Conservation (phyloP, 2,329 filamentous ascomycete genomes). For the Fusarium sp. region DNA sequence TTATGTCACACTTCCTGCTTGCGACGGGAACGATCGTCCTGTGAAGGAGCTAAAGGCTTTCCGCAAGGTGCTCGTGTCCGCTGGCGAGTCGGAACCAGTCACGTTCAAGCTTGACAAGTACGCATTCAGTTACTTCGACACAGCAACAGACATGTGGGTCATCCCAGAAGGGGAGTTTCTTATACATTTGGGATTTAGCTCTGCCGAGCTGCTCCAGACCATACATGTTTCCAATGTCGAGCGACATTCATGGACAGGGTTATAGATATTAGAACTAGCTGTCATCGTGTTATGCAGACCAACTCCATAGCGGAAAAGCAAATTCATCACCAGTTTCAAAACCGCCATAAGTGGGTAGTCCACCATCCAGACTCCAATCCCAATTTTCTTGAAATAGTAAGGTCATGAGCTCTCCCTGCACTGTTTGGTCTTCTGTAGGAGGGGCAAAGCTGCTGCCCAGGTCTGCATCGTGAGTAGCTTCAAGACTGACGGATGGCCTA, state of each 20-base stretch:
- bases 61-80: not conserved
- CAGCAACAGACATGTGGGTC: not conserved
- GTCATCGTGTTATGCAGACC: not conserved
- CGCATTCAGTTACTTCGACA: constrained; percentile 11
- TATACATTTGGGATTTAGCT: not conserved
- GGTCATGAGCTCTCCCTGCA: not conserved
- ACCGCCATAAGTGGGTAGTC: constrained; percentile 3
- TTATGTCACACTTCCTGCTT: not conserved
- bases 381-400: not conserved
- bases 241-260: not conserved
- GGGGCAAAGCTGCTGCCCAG: accelerated
- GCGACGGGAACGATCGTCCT: not conserved
- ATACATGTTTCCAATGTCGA: not conserved
- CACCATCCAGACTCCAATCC: constrained; percentile 9
- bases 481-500: not conserved
- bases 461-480: not conserved
- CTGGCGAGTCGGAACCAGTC: not conserved
- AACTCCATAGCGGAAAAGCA: not conserved
- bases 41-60: constrained; percentile 2
- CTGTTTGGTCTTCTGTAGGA: not conserved
- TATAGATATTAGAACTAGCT: accelerated
- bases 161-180: not conserved
- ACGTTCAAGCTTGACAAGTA: not conserved
- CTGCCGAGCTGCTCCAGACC: not conserved
- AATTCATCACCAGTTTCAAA: constrained; percentile 3